A percentile compares a stretch with the other conserved stretches of the same genome.
phyloP scores from a whole-genome alignment of 1,284 basidiomycete species.

The Baeospora myosura region DNA sequence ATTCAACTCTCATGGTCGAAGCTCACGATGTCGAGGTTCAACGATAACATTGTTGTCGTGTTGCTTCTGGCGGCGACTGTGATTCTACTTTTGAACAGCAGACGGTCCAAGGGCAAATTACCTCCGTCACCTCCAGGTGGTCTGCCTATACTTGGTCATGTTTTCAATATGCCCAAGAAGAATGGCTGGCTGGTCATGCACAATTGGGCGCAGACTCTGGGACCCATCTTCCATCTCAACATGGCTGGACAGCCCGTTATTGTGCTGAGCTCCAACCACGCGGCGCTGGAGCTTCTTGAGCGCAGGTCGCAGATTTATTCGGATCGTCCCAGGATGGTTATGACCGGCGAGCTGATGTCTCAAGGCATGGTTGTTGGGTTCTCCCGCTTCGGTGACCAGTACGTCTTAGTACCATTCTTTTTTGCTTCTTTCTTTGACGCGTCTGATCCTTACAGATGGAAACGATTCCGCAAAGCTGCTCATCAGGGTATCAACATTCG shows the following conservation, averaged over 20 bases:
- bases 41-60: too few species aligned
- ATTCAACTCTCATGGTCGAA: too few species aligned
- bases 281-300: slow-evolving; percentile 13
- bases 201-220: slow-evolving; percentile 4
- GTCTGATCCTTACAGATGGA: too few species aligned
- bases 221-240: slow-evolving; percentile 10
- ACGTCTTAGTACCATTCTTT: too few species aligned
- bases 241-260: slow-evolving; percentile 9
- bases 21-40: too few species aligned
- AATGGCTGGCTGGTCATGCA: slow-evolving; percentile 5
- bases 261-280: slow-evolving; percentile 10
- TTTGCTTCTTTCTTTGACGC: not conserved
- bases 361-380: not conserved
- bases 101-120: not conserved
- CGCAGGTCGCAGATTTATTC: slow-evolving; percentile 11
- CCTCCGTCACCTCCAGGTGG: slow-evolving; percentile 8
- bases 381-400: not conserved
- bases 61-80: too few species aligned
- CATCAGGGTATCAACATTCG: not conserved
- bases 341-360: not conserved
- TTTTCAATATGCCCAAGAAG: slow-evolving; percentile 3
- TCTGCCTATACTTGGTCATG: slow-evolving; percentile 6
- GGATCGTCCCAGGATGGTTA: slow-evolving; percentile 6
- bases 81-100: too few species aligned
- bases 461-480: not conserved